phyloP scores from a whole-genome alignment of 1,284 basidiomycete species.

The Meira nashicola region DNA sequence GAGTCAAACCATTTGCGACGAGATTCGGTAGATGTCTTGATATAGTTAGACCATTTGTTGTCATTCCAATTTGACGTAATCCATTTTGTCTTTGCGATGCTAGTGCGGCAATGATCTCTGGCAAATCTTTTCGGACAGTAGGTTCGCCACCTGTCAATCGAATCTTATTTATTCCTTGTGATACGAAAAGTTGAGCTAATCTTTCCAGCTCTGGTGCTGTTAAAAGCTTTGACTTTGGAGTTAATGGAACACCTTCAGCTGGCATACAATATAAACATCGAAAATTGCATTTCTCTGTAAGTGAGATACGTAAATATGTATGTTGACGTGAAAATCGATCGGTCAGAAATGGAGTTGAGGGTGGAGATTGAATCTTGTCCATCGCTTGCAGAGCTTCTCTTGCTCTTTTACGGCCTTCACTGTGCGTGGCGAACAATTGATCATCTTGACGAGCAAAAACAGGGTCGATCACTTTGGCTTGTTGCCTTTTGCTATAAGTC shows the following conservation, averaged over 20 bases:
- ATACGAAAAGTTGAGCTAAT: slow-evolving; percentile 70
- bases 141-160: slow-evolving; percentile 83
- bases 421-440: no score
- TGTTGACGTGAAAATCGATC: slow-evolving; percentile 56
- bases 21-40: slow-evolving; percentile 67
- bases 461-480: no score
- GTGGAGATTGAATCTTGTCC: slow-evolving; percentile 15
- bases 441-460: no score
- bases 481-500: no score
- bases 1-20: slow-evolving; percentile 69
- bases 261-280: slow-evolving; percentile 91
- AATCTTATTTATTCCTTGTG: slow-evolving; percentile 75
- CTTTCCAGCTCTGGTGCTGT: slow-evolving; percentile 68
- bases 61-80: slow-evolving; percentile 75
- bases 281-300: slow-evolving; percentile 81
- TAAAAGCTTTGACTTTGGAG: slow-evolving; percentile 66
- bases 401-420: slow-evolving; percentile 10
- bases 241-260: slow-evolving; percentile 69
- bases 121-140: slow-evolving; percentile 72
- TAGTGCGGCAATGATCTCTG: slow-evolving; percentile 63
- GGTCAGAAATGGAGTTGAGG: slow-evolving; percentile 21
- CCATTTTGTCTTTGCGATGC: slow-evolving; percentile 55
- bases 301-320: slow-evolving; percentile 76
- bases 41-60: slow-evolving; percentile 73
- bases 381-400: slow-evolving; percentile 21